Conservation (phyloP, 768 basidiomycete species). For the Stropharia rugosoannulata region DNA sequence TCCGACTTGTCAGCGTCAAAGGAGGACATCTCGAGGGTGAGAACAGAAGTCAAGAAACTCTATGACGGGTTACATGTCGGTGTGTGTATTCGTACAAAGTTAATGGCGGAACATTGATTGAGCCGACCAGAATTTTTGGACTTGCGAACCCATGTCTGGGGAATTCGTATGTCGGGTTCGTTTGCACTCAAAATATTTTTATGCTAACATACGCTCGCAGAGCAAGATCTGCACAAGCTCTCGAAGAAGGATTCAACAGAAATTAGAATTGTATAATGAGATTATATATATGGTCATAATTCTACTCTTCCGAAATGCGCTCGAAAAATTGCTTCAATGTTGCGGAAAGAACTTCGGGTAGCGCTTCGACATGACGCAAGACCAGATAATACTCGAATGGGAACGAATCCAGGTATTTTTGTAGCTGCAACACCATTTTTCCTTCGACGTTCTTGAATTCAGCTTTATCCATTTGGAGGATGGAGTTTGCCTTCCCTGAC, state of each 20-base stretch:
- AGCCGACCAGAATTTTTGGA: constrained; percentile 69
- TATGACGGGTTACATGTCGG: constrained; percentile 84
- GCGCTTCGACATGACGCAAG: constrained; percentile 83
- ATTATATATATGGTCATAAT: neutral
- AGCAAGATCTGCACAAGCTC: constrained; percentile 77
- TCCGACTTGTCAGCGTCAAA: constrained; percentile 65
- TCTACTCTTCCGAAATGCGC: constrained; percentile 69
- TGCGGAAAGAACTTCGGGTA: constrained; percentile 86
- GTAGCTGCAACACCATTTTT: constrained; percentile 81
- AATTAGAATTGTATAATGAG: constrained; percentile 47
- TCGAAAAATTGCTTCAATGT: constrained; percentile 94
- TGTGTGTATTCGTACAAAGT: constrained; percentile 27
- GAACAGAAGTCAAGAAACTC: constrained; percentile 84
- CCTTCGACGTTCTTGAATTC: constrained; percentile 83
- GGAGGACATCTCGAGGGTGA: constrained; percentile 74
- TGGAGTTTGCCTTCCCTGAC: constrained; percentile 48
- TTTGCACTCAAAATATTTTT: neutral
- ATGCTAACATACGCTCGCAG: constrained; percentile 33
- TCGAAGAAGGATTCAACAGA: constrained; percentile 66
- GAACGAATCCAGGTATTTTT: constrained; percentile 92
- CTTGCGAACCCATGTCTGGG: constrained; percentile 80
- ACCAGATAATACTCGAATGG: constrained; percentile 98
- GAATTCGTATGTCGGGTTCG: constrained; percentile 66
- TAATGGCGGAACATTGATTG: neutral
- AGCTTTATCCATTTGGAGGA: constrained; percentile 90